Evolutionary conservation across 2,329 filamentous ascomycete genomes (phyloP).

Genomic region (Cadophora malorum): DNA sequence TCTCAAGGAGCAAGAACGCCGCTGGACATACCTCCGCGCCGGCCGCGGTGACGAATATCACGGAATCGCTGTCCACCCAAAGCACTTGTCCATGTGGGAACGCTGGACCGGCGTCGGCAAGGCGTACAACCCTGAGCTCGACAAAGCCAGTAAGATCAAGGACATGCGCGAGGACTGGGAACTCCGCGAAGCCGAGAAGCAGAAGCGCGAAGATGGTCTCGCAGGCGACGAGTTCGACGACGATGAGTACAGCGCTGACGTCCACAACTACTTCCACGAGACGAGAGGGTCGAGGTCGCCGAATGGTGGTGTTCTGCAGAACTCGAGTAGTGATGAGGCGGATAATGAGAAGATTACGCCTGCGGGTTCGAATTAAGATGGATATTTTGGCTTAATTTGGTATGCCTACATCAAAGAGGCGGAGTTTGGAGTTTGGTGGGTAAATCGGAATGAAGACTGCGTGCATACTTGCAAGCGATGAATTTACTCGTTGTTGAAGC

Average conservation of each 20-base stretch:
- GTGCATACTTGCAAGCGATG: neutral
- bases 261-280: constrained; percentile 38
- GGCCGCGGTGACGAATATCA: constrained; percentile 86
- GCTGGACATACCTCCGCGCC: constrained; percentile 85
- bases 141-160: constrained; percentile 83
- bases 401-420: neutral
- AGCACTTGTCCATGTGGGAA: constrained; percentile 90
- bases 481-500: too few species aligned
- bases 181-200: constrained; percentile 55
- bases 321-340: neutral
- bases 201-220: constrained; percentile 30
- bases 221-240: constrained; percentile 36
- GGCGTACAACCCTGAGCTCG: constrained; percentile 80
- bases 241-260: constrained; percentile 38
- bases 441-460: neutral
- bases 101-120: constrained; percentile 79
- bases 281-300: constrained; percentile 9
- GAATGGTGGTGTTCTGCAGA: neutral
- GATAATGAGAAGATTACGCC: constrained; percentile 13
- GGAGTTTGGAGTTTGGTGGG: neutral
- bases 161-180: constrained; percentile 77
- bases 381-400: neutral
- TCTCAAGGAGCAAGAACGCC: constrained; percentile 94
- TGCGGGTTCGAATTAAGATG: neutral
- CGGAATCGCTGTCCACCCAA: constrained; percentile 88